These are phyloP conservation scores for Penicillium concentricum DNA, from an alignment of 2,329 filamentous ascomycete species.

Conservation along the genomic window DNA sequence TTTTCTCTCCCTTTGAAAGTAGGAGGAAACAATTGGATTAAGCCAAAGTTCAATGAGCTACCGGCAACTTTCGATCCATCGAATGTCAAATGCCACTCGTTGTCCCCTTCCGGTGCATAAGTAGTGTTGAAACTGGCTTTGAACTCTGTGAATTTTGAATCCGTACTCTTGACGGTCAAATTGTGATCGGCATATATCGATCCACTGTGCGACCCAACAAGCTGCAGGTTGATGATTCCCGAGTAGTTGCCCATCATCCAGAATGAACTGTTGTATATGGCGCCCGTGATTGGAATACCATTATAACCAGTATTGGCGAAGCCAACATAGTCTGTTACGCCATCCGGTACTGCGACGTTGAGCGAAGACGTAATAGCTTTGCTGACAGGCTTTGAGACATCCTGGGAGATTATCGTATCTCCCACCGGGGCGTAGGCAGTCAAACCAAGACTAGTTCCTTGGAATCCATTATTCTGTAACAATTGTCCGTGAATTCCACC, in stretches of 20 bases:
- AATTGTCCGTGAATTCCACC: constrained; percentile 36
- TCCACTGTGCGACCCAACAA: constrained; percentile 25
- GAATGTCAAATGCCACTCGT: constrained; percentile 31
- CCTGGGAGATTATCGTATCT: constrained; percentile 25
- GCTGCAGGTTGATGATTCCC: constrained; percentile 25
- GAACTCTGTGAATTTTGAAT: constrained; percentile 19
- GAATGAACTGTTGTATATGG: constrained; percentile 31
- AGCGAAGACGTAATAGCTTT: constrained; percentile 31
- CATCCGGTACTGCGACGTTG: constrained; percentile 20
- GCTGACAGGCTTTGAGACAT: constrained; percentile 25
- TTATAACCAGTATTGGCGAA: constrained; percentile 48
- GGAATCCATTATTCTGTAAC: constrained; percentile 37
- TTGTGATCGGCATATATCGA: constrained; percentile 28
- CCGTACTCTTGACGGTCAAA: constrained; percentile 26
- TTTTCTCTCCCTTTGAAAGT: constrained; percentile 43
- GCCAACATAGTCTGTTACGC: constrained; percentile 30
- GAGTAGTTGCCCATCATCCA: constrained; percentile 34
- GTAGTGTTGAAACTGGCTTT: constrained; percentile 25
- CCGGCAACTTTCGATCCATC: constrained; percentile 24
- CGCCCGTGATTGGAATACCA: constrained; percentile 29
- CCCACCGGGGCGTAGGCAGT: constrained; percentile 31
- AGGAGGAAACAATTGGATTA: constrained; percentile 29
- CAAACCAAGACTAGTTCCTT: constrained; percentile 26
- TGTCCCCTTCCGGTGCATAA: constrained; percentile 23
- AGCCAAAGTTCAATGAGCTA: constrained; percentile 24